phyloP scores from a whole-genome alignment of 2,329 filamentous ascomycete species.

The Xylariaceae sp. region DNA sequence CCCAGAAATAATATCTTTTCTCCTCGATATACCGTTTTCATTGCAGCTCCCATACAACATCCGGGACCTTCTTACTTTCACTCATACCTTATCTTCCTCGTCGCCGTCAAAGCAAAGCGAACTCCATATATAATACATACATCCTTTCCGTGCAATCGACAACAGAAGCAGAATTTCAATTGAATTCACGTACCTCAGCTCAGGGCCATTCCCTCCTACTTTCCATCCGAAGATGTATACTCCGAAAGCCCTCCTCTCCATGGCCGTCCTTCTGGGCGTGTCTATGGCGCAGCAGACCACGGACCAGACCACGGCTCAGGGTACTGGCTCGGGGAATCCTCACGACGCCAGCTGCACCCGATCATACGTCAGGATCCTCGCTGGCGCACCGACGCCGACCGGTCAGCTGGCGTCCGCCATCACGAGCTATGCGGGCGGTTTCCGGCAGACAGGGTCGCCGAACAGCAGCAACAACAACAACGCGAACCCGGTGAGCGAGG shows the following conservation, averaged over 20 bases:
- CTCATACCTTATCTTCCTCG: not conserved
- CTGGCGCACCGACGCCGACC: slow-evolving; percentile 9
- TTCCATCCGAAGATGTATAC: slow-evolving; percentile 4
- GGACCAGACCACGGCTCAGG: not conserved
- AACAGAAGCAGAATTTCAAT: not conserved
- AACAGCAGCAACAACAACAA: not conserved
- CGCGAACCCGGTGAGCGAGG: slow-evolving; percentile 12
- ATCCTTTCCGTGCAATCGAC: not conserved
- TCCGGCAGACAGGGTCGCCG: not conserved
- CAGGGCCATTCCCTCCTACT: too few relatives aligned
- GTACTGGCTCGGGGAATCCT: too few relatives aligned
- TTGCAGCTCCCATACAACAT: not conserved
- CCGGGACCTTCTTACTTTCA: not conserved
- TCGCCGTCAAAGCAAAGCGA: not conserved
- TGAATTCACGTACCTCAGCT: not conserved
- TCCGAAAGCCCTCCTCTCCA: slow-evolving; percentile 8
- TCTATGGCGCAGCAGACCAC: slow-evolving; percentile 2
- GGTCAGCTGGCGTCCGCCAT: slow-evolving; percentile 12
- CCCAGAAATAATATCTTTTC: not conserved
- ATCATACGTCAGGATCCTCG: slow-evolving; percentile 4
- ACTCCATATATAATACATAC: not conserved
- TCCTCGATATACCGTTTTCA: not conserved
- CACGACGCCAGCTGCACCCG: slow-evolving; percentile 1
- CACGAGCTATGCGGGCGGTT: slow-evolving; percentile 12
- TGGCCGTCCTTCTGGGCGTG: slow-evolving; percentile 5